These are phyloP conservation scores for Harringtonia aguacate DNA, from an alignment of 2,329 filamentous ascomycete species.

Conservation along the genomic window DNA sequence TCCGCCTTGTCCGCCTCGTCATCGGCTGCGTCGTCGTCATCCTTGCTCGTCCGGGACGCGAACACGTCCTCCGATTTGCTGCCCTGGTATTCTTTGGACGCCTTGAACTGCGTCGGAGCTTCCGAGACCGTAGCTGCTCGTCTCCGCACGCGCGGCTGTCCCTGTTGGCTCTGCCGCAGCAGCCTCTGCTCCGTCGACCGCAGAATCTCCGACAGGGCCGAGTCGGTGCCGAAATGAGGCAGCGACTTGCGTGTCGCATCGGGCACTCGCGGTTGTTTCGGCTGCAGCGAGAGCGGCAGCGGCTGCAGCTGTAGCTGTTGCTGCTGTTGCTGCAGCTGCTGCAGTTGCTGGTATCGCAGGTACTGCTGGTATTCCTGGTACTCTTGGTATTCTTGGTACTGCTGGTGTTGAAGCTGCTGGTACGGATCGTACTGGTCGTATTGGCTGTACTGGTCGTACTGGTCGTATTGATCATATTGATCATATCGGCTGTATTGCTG, in stretches of 20 bases:
- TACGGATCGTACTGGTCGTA: neutral
- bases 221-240: constrained; percentile 24
- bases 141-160: neutral
- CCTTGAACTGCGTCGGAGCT: neutral
- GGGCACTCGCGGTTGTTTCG: neutral
- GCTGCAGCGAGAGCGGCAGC: neutral
- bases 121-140: neutral
- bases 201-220: constrained; percentile 39
- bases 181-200: constrained; percentile 41
- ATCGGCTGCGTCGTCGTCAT: too few relatives aligned
- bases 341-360: neutral
- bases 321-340: constrained; percentile 4
- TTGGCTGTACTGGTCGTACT: neutral
- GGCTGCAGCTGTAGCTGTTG: neutral
- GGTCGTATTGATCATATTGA: neutral
- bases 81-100: too few relatives aligned
- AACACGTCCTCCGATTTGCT: neutral
- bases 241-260: neutral
- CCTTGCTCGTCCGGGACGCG: neutral
- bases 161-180: constrained; percentile 3
- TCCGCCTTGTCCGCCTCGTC: neutral
- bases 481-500: neutral
- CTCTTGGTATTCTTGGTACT: neutral
- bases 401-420: neutral
- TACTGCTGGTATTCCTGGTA: neutral